A percentile compares a stretch with the other conserved stretches of the same genome.
phyloP scores from a whole-genome alignment of 2,329 filamentous ascomycete genomes.

The Microcera coccophila region DNA sequence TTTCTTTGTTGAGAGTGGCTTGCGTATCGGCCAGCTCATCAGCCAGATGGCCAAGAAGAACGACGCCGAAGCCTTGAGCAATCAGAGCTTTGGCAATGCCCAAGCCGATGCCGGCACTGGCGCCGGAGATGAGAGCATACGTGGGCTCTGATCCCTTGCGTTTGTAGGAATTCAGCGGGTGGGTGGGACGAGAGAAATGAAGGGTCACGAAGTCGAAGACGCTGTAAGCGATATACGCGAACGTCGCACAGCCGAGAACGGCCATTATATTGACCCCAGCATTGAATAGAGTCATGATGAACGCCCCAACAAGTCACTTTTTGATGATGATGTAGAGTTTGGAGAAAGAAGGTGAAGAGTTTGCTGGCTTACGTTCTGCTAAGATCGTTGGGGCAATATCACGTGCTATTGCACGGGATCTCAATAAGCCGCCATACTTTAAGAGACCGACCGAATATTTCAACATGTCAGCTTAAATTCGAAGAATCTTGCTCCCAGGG shows the following conservation, averaged over 20 bases:
- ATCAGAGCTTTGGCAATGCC: conserved; percentile 31
- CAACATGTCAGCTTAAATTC: no score
- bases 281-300: no score
- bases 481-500: no score
- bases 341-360: no score
- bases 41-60: conserved; percentile 29
- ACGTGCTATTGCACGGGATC: no score
- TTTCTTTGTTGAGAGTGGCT: conserved; percentile 16
- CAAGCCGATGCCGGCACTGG: conserved; percentile 33
- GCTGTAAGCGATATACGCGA: conserved; percentile 9
- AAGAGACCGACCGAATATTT: no score
- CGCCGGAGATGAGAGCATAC: conserved; percentile 34
- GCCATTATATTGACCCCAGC: conserved; percentile 1
- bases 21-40: conserved; percentile 28
- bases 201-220: conserved; percentile 9
- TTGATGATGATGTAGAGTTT: no score
- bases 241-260: conserved; percentile 17
- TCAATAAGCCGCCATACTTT: no score
- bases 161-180: conserved; percentile 20
- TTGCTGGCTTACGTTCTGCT: no score
- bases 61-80: conserved; percentile 32
- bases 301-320: no score
- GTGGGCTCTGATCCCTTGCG: conserved; percentile 18
- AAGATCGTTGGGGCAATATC: no score
- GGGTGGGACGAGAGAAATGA: conserved; percentile 21